These are phyloP conservation scores for Crucihimalaya himalaica DNA, from an alignment of 345 rosid genomes.

Conservation along the genomic window DNA sequence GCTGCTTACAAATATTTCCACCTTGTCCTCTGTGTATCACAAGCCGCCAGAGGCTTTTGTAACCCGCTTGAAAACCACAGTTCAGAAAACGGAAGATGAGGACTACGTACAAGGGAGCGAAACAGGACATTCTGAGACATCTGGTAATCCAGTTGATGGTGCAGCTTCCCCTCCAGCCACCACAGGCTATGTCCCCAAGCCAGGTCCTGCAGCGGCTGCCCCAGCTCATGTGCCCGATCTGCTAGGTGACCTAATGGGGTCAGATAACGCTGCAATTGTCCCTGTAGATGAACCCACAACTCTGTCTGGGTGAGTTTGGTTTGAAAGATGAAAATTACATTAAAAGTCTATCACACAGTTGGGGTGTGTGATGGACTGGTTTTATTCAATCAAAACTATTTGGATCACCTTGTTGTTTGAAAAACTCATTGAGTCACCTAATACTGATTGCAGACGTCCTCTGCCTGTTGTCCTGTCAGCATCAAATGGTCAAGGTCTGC, in stretches of 20 bases:
- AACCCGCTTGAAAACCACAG: constrained; percentile 74
- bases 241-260: constrained; percentile 81
- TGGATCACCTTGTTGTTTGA: neutral
- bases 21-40: constrained; percentile 94
- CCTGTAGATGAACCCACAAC: constrained; percentile 69
- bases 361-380: neutral
- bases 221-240: constrained; percentile 76
- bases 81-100: constrained; percentile 80
- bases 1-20: constrained; percentile 92
- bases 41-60: constrained; percentile 92
- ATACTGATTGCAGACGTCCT: constrained; percentile 65
- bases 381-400: neutral
- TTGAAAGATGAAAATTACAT: constrained; percentile 1
- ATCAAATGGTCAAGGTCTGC: constrained; percentile 64
- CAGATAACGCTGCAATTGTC: constrained; percentile 66
- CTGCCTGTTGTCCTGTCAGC: constrained; percentile 75
- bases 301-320: constrained; percentile 62
- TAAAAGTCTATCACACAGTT: neutral
- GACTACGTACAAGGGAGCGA: constrained; percentile 78
- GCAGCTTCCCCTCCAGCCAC: constrained; percentile 59
- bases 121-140: constrained; percentile 62
- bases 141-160: constrained; percentile 56
- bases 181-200: constrained; percentile 50
- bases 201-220: constrained; percentile 49
- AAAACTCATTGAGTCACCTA: too few species aligned